phyloP scores from a whole-genome alignment of 371 early-diverging fungal genomes.

The Paraphysoderma sedebokerense region DNA sequence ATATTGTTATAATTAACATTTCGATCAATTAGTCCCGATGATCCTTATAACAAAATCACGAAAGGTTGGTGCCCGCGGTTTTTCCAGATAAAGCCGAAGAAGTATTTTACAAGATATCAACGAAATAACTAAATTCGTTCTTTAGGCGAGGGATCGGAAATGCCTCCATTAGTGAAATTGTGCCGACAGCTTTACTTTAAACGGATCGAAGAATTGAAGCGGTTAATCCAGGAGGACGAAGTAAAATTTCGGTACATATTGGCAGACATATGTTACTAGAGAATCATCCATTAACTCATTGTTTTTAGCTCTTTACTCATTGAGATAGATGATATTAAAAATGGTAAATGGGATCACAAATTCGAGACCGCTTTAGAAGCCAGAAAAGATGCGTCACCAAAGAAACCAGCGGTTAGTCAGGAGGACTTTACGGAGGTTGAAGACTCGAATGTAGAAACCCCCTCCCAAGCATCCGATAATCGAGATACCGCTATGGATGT shows the following conservation, averaged over 20 bases:
- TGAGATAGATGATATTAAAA: constrained; percentile 38
- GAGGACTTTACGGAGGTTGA: too few species aligned
- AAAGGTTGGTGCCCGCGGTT: background rate
- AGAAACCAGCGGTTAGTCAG: too few species aligned
- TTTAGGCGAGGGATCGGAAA: constrained; percentile 16
- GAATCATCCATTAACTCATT: constrained; percentile 6
- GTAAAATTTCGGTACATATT: constrained; percentile 15
- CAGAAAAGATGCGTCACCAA: too few species aligned
- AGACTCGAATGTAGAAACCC: too few species aligned
- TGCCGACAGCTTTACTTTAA: constrained; percentile 36
- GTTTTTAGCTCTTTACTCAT: too few species aligned
- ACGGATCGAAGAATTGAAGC: constrained; percentile 36
- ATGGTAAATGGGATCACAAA: constrained; percentile 35
- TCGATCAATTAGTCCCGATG: constrained; percentile 9
- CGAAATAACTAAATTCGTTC: constrained; percentile 9
- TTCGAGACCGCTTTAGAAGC: constrained; percentile 15
- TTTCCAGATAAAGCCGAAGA: background rate
- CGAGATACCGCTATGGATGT: too few species aligned
- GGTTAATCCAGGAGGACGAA: constrained; percentile 24
- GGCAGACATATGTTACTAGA: background rate
- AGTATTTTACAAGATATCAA: constrained; percentile 1
- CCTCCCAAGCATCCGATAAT: too few species aligned
- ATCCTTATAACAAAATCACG: background rate
- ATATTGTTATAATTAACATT: constrained; percentile 7
- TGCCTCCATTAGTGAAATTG: constrained; percentile 32